These are phyloP conservation scores for Tetradesmus obliquus DNA, from an alignment of 139 green algal species.

Conservation along the genomic window DNA sequence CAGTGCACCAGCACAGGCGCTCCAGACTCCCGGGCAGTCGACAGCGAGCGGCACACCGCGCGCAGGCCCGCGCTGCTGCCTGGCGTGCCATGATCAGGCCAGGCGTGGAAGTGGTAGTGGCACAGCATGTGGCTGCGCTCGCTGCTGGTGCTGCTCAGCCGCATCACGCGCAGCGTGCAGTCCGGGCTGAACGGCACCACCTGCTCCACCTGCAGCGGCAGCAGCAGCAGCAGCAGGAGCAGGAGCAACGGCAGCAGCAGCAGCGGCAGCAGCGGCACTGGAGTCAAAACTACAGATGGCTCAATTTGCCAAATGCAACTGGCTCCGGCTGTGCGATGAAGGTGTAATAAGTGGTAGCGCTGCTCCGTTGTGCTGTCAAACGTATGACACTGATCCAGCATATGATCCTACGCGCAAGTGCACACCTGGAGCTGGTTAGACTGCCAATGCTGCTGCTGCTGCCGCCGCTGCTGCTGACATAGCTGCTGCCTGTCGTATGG, in stretches of 20 bases:
- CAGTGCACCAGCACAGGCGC: slow-evolving; percentile 53
- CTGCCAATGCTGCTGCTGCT: background rate
- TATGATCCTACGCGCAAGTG: too few relatives aligned
- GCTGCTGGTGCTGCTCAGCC: slow-evolving; percentile 14
- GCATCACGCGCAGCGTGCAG: slow-evolving; percentile 45
- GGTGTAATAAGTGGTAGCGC: too few relatives aligned
- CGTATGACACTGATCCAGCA: too few relatives aligned
- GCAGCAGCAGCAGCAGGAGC: background rate
- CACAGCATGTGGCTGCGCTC: slow-evolving; percentile 40
- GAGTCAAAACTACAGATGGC: too few relatives aligned
- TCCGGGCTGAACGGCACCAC: slow-evolving; percentile 38
- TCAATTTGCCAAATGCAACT: too few relatives aligned
- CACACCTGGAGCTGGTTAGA: too few relatives aligned
- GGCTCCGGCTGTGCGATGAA: background rate
- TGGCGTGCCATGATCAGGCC: slow-evolving; percentile 70
- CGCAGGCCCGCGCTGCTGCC: slow-evolving; percentile 47
- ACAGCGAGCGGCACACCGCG: slow-evolving; percentile 51
- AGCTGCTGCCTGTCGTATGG: background rate
- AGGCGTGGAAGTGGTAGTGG: slow-evolving; percentile 72
- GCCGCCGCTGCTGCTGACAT: background rate
- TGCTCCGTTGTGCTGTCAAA: too few relatives aligned
- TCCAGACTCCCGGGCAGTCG: background rate
- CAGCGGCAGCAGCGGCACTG: background rate
- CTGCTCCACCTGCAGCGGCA: slow-evolving; percentile 36
- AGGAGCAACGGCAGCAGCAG: background rate